These are phyloP conservation scores for Hortiboletus campestris DNA, from an alignment of 768 basidiomycete species.

Conservation along the genomic window DNA sequence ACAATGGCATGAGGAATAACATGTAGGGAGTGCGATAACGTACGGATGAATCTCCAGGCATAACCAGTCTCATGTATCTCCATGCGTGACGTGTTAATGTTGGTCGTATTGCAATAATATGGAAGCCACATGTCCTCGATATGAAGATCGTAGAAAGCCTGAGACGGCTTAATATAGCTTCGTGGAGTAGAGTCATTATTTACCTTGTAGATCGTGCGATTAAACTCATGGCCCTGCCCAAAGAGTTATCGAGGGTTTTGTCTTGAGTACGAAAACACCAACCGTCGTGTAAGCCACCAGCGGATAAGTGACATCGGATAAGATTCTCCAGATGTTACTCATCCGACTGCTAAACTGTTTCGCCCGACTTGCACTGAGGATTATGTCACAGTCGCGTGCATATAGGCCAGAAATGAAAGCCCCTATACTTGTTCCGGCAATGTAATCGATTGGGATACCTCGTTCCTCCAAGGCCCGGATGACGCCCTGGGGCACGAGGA, in stretches of 20 bases:
- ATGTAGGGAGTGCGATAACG: conserved; percentile 17
- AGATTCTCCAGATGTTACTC: conserved; percentile 90
- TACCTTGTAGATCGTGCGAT: conserved; percentile 91
- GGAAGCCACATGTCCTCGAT: conserved; percentile 99
- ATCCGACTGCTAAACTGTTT: conserved; percentile 92
- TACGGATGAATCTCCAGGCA: conserved; percentile 93
- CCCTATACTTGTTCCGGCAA: conserved; percentile 93
- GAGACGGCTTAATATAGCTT: conserved; percentile 10
- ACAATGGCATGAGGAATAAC: conserved; percentile 2
- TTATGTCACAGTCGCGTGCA: conserved; percentile 88
- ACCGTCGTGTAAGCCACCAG: conserved; percentile 77
- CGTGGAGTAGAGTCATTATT: not conserved
- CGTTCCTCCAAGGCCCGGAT: conserved; percentile 89
- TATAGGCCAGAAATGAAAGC: conserved; percentile 92
- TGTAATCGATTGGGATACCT: conserved; percentile 90
- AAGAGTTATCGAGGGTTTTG: conserved; percentile 2
- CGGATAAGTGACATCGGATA: conserved; percentile 87
- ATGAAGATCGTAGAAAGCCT: conserved; percentile 92
- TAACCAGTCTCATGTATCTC: conserved; percentile 98
- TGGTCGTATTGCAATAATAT: conserved; percentile 97
- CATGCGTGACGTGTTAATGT: conserved; percentile 94
- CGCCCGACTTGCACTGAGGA: conserved; percentile 79
- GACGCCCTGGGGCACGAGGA: conserved; percentile 60
- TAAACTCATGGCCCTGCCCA: conserved; percentile 88
- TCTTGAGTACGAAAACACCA: conserved; percentile 13